Conservation (phyloP, 2,329 filamentous ascomycete genomes). For the Coniochaeta pulveracea region DNA sequence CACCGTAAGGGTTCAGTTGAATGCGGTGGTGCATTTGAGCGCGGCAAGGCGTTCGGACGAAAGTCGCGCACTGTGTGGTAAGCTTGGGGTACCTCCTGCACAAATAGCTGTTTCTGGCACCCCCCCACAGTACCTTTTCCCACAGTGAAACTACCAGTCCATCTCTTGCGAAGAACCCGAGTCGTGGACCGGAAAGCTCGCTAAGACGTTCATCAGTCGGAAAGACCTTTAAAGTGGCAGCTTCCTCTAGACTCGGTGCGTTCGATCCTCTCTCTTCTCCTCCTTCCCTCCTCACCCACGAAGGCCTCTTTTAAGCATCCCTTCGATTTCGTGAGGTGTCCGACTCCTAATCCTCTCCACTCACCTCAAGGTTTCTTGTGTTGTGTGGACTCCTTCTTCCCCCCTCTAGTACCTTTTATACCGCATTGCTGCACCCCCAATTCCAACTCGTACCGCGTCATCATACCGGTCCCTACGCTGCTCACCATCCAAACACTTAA, state of each 20-base stretch:
- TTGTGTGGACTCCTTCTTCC: constrained; percentile 11
- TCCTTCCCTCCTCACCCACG: constrained; percentile 33
- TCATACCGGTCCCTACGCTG: constrained; percentile 1
- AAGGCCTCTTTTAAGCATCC: constrained; percentile 31
- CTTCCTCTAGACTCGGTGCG: constrained; percentile 3
- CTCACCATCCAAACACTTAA: background rate
- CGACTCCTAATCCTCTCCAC: constrained; percentile 12
- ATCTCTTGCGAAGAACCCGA: constrained; percentile 1
- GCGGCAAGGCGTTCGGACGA: too few species aligned
- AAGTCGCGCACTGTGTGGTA: too few species aligned
- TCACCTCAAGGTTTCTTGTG: constrained; percentile 9
- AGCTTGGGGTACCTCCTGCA: too few species aligned
- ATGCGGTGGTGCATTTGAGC: too few species aligned
- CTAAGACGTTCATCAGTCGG: constrained; percentile 3
- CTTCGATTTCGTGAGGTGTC: constrained; percentile 37
- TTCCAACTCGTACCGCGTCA: constrained; percentile 1
- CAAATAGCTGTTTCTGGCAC: too few species aligned
- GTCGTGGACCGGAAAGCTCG: constrained; percentile 4
- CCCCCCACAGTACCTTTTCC: too few species aligned
- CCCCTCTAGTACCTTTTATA: background rate
- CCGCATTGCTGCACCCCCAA: background rate
- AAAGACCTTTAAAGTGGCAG: constrained; percentile 5
- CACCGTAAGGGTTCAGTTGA: too few species aligned
- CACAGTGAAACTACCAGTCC: background rate
- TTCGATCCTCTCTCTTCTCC: constrained; percentile 10